Base-by-base conservation (phyloP, 176 grass and related monocot genomes). In the Thinopyrum elongatum region DNA sequence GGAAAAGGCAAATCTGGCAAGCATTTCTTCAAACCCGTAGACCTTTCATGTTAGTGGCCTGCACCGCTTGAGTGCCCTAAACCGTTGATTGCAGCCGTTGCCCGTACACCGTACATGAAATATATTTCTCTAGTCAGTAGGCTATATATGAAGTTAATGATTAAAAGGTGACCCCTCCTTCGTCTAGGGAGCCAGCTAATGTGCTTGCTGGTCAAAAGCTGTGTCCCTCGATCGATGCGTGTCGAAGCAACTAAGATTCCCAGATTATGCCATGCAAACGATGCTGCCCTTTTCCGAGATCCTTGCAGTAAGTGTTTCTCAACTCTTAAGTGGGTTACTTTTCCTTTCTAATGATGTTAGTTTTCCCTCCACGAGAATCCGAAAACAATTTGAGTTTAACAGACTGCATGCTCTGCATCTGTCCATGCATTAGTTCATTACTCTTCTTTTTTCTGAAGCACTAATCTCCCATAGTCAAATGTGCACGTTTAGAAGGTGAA, bases 121-220 rank as follows among this genome's bases (percentile, higher is more conserved):
- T 73, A 60, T 86, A 65, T 78, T 79, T 86, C 28, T 70, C 39
- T 42, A 22, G 71, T 49, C 84, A 44, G n/a, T 80, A 76, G 46
- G 68, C 80, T 84, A 53, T 22, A 58, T 58, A n/a, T 19, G 71
- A 17, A 67, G 34, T 75, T 17, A 53, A 82, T 85, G 82, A 91
- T 88, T 46, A 58, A 85, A 88, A 53, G 28, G 70, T 15, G 30
- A 65, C 60, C 77, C 60, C 77, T 91, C 90, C 90, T 88, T 10
- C 29, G 55, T 73, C 77, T 25, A 27, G 78, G 90, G 86, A 88
- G 51, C 81, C n/a, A 33, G 29, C 77, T 25, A 88, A 53, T 63
- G 77, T 88, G 81, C 76, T 75, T 81, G 77, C 51, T 22, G 82
- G 82, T 82, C 86, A 85, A 91, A 91, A 88, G 82, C 61, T 53